Evolutionary conservation across 176 grass and related monocot genomes (phyloP).

Genomic region (Aechmea fasciata): DNA sequence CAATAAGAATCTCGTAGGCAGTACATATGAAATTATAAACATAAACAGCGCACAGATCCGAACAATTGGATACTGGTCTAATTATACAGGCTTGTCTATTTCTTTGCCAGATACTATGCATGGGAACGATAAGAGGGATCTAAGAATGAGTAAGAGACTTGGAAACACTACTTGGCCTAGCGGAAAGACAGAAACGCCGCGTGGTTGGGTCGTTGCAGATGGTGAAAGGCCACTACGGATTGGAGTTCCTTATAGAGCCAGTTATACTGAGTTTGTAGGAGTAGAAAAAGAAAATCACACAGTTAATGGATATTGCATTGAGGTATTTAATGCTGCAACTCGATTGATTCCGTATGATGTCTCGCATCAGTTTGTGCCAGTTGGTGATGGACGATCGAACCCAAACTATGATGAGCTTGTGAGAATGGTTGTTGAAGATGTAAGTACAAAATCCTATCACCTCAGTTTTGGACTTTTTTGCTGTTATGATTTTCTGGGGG

Average conservation of each 20-base stretch:
- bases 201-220: conserved; percentile 21
- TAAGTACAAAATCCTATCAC: conserved; percentile 5
- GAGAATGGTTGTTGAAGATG: conserved; percentile 19
- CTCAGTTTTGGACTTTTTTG: no score
- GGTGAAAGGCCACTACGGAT: conserved; percentile 18
- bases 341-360: conserved; percentile 22
- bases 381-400: conserved; percentile 13
- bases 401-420: conserved; percentile 26
- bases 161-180: conserved; percentile 16
- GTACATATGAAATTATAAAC: conserved; percentile 19
- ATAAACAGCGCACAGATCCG: conserved; percentile 1
- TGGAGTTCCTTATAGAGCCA: conserved; percentile 20
- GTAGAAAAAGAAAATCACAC: neutral
- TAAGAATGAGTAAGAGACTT: neutral
- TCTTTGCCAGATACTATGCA: conserved; percentile 8
- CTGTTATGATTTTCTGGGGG: no score
- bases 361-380: conserved; percentile 17
- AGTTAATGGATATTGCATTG: conserved; percentile 24
- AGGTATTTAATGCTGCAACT: conserved; percentile 18
- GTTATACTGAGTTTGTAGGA: conserved; percentile 18
- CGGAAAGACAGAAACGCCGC: conserved; percentile 19
- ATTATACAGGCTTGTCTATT: conserved; percentile 14
- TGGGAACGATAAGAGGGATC: neutral
- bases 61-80: conserved; percentile 20
- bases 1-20: conserved; percentile 6